Evolutionary conservation across 2,329 filamentous ascomycete genomes (phyloP).

Genomic region (Cladosporium sp.): DNA sequence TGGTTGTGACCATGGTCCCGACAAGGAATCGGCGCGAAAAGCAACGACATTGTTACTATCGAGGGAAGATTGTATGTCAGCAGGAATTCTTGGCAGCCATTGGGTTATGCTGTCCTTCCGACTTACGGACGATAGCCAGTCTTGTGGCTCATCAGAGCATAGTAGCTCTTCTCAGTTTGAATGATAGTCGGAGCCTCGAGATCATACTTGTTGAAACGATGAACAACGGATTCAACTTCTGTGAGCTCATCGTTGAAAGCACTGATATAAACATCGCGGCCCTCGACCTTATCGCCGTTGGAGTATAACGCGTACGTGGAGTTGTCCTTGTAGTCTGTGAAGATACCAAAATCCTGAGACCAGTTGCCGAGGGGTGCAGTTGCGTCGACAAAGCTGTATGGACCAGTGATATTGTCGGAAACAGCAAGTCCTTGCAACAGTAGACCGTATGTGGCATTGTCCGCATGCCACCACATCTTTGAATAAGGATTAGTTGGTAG

Average conservation of each 20-base stretch:
- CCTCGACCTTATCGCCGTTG: conserved; percentile 54
- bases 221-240: conserved; percentile 48
- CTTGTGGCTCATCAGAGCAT: conserved; percentile 60
- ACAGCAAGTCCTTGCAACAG: conserved; percentile 56
- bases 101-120: conserved; percentile 40
- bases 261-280: conserved; percentile 55
- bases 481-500: neutral
- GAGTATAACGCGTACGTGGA: conserved; percentile 56
- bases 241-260: conserved; percentile 52
- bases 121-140: conserved; percentile 54
- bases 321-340: conserved; percentile 57
- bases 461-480: conserved; percentile 59
- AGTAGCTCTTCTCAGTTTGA: conserved; percentile 58
- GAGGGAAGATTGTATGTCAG: neutral
- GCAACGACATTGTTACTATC: conserved; percentile 48
- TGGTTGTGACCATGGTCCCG: conserved; percentile 60
- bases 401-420: conserved; percentile 50
- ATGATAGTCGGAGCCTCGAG: conserved; percentile 58
- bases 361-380: conserved; percentile 57
- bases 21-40: conserved; percentile 53
- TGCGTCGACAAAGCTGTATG: conserved; percentile 53
- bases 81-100: neutral
- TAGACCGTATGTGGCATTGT: conserved; percentile 54
- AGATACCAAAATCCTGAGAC: conserved; percentile 60
- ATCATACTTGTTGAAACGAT: conserved; percentile 57